A percentile compares a stretch with the other conserved stretches of the same genome.
phyloP scores from a whole-genome alignment of 208 protist species.

The Leishmania aethiopica region DNA sequence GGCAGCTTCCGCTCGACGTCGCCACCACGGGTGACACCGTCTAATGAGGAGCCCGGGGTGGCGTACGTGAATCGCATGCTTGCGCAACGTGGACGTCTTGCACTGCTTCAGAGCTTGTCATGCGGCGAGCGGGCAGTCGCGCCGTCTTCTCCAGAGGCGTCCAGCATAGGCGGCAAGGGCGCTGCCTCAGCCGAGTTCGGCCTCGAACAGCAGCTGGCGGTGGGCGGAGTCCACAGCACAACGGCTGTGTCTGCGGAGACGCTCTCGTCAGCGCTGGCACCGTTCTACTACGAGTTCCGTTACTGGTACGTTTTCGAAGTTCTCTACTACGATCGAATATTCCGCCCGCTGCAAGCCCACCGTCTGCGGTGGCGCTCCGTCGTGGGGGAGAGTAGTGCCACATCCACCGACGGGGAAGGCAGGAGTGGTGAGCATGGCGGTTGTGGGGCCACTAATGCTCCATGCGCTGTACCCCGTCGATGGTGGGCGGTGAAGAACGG shows the following conservation, averaged over 20 bases:
- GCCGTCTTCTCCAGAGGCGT: background rate
- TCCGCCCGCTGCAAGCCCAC: slow-evolving; percentile 28
- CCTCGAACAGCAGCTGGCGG: background rate
- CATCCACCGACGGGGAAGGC: too few species aligned
- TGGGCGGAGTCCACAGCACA: background rate
- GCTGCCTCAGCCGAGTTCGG: background rate
- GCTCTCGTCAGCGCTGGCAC: slow-evolving; percentile 9
- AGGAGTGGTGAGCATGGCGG: background rate
- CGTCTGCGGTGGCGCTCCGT: slow-evolving; percentile 13
- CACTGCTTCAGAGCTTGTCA: background rate
- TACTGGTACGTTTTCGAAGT: slow-evolving; percentile 82
- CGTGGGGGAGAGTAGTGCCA: background rate
- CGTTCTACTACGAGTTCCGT: slow-evolving; percentile 64
- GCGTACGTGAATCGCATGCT: slow-evolving; percentile 17
- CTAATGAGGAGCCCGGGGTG: background rate
- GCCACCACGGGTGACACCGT: background rate
- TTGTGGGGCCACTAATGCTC: background rate
- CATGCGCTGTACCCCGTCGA: background rate
- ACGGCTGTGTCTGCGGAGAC: background rate
- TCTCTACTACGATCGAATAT: slow-evolving; percentile 48
- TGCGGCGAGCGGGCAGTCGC: background rate
- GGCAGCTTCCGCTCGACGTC: background rate
- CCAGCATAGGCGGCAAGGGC: background rate
- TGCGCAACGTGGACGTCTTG: background rate
- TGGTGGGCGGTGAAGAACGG: slow-evolving; percentile 24